Evolutionary conservation across 2,329 filamentous ascomycete genomes (phyloP), one percentile per base, ranked within the genome.

Genomic region (Ceratocystis papillata): DNA sequence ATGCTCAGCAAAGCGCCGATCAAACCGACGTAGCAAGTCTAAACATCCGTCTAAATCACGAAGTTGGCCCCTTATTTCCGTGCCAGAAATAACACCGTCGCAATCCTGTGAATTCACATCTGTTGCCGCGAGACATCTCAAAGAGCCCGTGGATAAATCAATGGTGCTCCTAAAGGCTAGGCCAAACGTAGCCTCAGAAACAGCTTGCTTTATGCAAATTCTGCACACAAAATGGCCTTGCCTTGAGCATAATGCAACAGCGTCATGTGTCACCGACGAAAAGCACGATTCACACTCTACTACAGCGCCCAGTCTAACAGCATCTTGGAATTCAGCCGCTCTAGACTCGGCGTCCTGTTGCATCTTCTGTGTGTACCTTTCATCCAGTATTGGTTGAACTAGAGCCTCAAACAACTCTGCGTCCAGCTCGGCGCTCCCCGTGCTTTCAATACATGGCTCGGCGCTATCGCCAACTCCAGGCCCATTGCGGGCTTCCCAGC

Each of bases 81-180:
- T 15, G 15, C 48, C 3, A 10, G 20, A 15, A 6, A 53, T 53
- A 53, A 25, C 22, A 20, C 48, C 48, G 48, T 28, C 48, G 22
- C 48, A 53, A 25, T 53, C 48, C 4, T 53, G 20, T 22, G 48
- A 53, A 20, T 53, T 15, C 25, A 53, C 20, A 7, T 53, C 20
- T 10, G 20, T 28, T 25, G 20, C 12, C 15, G 48, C 48, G 7
- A 96, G 82, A 73, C 94, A 97, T 68, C 83, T 84, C 65, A 97
- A 79, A 0, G 90, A 91, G 46, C 88, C 88, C 46, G 80, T 83
- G 67, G 85, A 81, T 33, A 83, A 76, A 72, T 94, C 83, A 70
- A 96, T 87, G 71, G 84, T 94, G 67, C 88, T 86, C 62, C 85
- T 83, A 90, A 93, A 96, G 64, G 90, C 90, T 74, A 97, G 94